Evolutionary conservation across 208 protist genomes (phyloP), one percentile per base, ranked within the genome.

Genomic region (Crithidia bombi): DNA sequence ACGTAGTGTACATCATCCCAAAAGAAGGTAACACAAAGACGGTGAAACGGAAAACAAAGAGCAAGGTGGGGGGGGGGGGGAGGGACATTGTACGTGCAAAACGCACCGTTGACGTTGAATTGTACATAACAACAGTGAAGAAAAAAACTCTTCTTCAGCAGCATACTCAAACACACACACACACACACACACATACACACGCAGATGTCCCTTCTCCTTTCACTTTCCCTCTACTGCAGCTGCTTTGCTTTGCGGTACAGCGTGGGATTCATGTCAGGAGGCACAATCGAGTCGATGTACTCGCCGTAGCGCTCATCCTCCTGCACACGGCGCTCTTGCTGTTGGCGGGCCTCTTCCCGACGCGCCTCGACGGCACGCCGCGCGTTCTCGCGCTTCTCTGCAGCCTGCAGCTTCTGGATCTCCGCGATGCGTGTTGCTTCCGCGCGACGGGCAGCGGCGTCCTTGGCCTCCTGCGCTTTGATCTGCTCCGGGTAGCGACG

Each of bases 221-320:
- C n/a, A n/a, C 43, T 49, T n/a, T 43, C 46, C 30, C 1, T 21
- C 67, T 23, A 83, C 39, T 64, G 56, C n/a, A 90, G 50, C 49
- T 85, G 41, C 69, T 77, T 79, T 10, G 87, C 90, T 41, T 83
- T 86, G 21, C 72, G 77, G 26, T 76, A 79, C 52, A 93, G 57
- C 1, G 74, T 35, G 1, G 75, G 77, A 50, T 86, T 61, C 81
- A 93, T 86, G 63, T 93, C 75, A 0, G 49, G 51, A 17, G 91
- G 91, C 35, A 96, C 50, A 55, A 89, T 78, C 0, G 85, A 82
- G 52, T 83, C 74, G 26, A 96, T 82, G 64, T 87, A 94, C 25
- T 69, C 74, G 6, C 52, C 36, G 54, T 86, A 94, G 17, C 68
- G 55, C 21, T 65, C 79, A 33, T 93, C 85, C 23, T 94, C 89